phyloP scores from a whole-genome alignment of 352 stramenopile genomes.

The Phytophthora citricola region DNA sequence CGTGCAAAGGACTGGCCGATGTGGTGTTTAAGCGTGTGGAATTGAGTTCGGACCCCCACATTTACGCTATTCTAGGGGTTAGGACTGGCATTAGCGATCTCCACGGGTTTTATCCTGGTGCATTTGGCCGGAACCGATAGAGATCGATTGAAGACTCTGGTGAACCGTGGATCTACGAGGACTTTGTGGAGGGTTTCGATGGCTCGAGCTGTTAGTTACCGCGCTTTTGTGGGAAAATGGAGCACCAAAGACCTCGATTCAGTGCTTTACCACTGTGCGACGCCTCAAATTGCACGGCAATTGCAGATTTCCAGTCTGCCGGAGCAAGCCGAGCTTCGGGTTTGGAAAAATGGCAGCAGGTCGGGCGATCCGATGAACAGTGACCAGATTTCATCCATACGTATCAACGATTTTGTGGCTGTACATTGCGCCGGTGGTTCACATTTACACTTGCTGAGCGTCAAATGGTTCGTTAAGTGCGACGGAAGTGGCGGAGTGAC shows the following conservation, averaged over 20 bases:
- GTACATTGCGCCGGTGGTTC: constrained; percentile 24
- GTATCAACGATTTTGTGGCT: constrained; percentile 34
- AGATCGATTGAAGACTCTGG: not conserved
- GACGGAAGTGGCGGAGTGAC: constrained; percentile 20
- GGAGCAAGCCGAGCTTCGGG: constrained; percentile 3
- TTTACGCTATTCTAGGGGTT: constrained; percentile 44
- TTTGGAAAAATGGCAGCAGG: constrained; percentile 19
- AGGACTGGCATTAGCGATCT: constrained; percentile 31
- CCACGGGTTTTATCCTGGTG: constrained; percentile 31
- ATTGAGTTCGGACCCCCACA: constrained; percentile 41
- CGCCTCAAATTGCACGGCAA: constrained; percentile 33
- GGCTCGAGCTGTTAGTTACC: constrained; percentile 18
- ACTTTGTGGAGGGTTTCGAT: constrained; percentile 1
- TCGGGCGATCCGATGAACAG: not conserved
- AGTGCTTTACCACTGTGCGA: constrained; percentile 35
- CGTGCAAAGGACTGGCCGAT: constrained; percentile 33
- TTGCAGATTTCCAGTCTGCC: constrained; percentile 31
- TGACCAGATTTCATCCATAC: not conserved
- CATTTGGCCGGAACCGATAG: constrained; percentile 18
- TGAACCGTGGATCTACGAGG: not conserved
- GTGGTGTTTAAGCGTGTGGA: constrained; percentile 30
- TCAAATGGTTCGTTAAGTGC: constrained; percentile 23
- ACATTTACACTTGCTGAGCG: constrained; percentile 21
- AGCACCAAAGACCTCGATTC: constrained; percentile 25
- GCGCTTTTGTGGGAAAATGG: constrained; percentile 30